A percentile compares a stretch with the other conserved stretches of the same genome.
Evolutionary conservation across 257 asterid species (phyloP).

Genomic region (Scutellaria barbata): DNA sequence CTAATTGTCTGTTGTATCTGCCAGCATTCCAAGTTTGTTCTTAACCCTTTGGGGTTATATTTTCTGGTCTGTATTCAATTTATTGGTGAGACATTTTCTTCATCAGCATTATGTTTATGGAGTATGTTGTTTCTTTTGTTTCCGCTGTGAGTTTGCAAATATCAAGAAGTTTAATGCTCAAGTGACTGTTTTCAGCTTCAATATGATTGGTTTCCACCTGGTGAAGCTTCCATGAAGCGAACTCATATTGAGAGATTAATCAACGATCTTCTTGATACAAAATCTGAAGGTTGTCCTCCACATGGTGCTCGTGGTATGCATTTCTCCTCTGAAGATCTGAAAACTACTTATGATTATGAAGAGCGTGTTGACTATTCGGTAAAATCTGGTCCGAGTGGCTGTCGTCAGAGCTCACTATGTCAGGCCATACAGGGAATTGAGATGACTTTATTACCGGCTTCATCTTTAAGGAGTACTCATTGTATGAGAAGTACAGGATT

Average conservation of each 20-base stretch:
- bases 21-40: slow-evolving; percentile 6
- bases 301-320: slow-evolving; percentile 44
- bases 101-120: slow-evolving; percentile 16
- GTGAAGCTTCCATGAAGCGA: slow-evolving; percentile 81
- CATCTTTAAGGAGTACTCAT: slow-evolving; percentile 46
- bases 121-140: not conserved
- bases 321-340: slow-evolving; percentile 39
- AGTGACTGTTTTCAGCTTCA: slow-evolving; percentile 58
- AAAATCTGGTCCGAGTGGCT: slow-evolving; percentile 41
- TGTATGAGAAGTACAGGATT: slow-evolving; percentile 54
- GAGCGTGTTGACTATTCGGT: slow-evolving; percentile 43
- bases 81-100: not conserved
- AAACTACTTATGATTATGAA: slow-evolving; percentile 39
- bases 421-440: slow-evolving; percentile 54
- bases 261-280: slow-evolving; percentile 56
- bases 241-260: slow-evolving; percentile 70
- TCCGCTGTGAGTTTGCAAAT: slow-evolving; percentile 9
- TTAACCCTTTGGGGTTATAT: slow-evolving; percentile 1
- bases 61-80: slow-evolving; percentile 18
- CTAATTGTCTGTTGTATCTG: not conserved
- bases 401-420: slow-evolving; percentile 45
- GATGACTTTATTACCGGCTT: slow-evolving; percentile 63
- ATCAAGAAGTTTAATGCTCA: slow-evolving; percentile 22
- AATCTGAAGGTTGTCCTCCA: slow-evolving; percentile 52
- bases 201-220: slow-evolving; percentile 79